Evolutionary conservation across 2,329 filamentous ascomycete species (phyloP), one percentile per base, ranked within the genome.

Genomic region (Exophiala aquamarina): DNA sequence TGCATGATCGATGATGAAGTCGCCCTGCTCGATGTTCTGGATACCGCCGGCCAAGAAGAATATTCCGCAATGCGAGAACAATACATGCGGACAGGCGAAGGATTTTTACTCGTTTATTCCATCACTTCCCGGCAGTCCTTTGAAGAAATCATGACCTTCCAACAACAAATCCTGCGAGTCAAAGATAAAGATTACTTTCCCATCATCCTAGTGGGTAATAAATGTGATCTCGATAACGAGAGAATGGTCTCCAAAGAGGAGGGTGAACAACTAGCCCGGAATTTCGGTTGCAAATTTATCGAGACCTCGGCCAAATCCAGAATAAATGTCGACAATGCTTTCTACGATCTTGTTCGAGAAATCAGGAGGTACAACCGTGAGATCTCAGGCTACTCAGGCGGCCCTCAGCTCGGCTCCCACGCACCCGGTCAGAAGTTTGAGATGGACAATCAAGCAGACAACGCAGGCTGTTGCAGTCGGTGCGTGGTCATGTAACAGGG

Each of bases 141-240:
- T 65, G 92, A 98, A 69, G 93, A 98, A 76, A 97, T 98, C 70
- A 87, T 90, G 73, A 95, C 90, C 39, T 97, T 97, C 74, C 91
- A 97, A 73, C 91, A 97, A 78, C 93, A 98, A 73, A 98, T 98
- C 67, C 78, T 98, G 61, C 79, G 93, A 61, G 93, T 98, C 63
- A 98, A 98, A 81, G 93, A 97, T 77, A 97, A 95, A 82, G 93
- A 98, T 74, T 95, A 96, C 71, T 98, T 98, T 77, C 93, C 93
- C 61, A 97, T 98, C 77, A 95, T 97, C 49, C 88, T 98, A 36
- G 93, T 97, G 33, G 93, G 90, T 62, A 98, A 98, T 82, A 98
- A 98, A 80, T 96, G 92, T 74, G 93, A 98, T 89, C 75, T 98
- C 69, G 92, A 96, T 65, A 78, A 78, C 61, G 92, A 98, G 73